Evolutionary conservation across 1,284 basidiomycete species (phyloP).

Genomic region (Tausonia pullulans): DNA sequence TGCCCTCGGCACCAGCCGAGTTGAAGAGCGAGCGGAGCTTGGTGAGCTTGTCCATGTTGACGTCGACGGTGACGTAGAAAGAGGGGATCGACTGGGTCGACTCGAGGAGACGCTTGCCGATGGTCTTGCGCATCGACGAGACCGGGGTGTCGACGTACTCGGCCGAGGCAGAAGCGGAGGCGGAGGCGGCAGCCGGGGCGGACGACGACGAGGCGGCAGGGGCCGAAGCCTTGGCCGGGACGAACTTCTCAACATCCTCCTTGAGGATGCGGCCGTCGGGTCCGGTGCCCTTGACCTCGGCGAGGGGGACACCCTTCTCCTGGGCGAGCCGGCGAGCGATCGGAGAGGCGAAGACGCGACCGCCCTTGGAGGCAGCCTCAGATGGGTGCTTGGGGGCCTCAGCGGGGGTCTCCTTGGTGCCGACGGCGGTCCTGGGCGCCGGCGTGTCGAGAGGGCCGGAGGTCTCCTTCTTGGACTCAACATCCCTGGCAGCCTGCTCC

Average conservation of each 20-base stretch:
- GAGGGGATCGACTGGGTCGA: slow-evolving; percentile 92
- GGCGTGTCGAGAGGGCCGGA: slow-evolving; percentile 27
- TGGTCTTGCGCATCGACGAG: slow-evolving; percentile 88
- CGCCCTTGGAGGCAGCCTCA: slow-evolving; percentile 22
- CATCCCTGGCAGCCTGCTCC: slow-evolving; percentile 29
- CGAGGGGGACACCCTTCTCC: slow-evolving; percentile 84
- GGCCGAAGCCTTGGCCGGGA: slow-evolving; percentile 20
- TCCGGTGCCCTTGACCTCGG: slow-evolving; percentile 85
- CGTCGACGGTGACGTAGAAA: slow-evolving; percentile 90
- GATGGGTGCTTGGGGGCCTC: slow-evolving; percentile 27
- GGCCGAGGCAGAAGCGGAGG: slow-evolving; percentile 35
- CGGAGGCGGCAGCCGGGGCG: slow-evolving; percentile 31
- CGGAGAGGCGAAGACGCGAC: slow-evolving; percentile 86
- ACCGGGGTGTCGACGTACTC: slow-evolving; percentile 87
- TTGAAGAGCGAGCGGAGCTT: slow-evolving; percentile 96
- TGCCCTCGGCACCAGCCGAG: slow-evolving; percentile 58
- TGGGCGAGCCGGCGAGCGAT: slow-evolving; percentile 94
- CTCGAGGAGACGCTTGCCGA: slow-evolving; percentile 80
- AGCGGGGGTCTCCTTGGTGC: slow-evolving; percentile 41
- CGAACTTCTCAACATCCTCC: slow-evolving; percentile 37
- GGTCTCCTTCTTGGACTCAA: slow-evolving; percentile 27
- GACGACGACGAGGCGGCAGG: slow-evolving; percentile 10
- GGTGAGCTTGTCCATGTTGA: slow-evolving; percentile 86
- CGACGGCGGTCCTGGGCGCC: slow-evolving; percentile 40
- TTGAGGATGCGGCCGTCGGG: slow-evolving; percentile 89